Conservation (phyloP, 2,329 filamentous ascomycete species). For the Botrytis hyacinthi region DNA sequence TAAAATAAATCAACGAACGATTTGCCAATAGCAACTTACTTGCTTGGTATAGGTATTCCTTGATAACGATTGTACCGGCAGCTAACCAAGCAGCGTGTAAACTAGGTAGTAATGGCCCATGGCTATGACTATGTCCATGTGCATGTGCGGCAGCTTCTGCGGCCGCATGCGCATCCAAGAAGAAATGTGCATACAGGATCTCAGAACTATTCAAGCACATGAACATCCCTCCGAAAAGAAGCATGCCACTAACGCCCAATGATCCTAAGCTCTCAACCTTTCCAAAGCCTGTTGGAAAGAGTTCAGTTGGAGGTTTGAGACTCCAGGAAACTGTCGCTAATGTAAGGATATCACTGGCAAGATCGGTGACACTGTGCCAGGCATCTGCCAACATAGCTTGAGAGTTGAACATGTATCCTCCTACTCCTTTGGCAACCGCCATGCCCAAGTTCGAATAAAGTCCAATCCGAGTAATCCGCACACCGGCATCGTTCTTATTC, state of each 20-base stretch:
- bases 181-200: constrained; percentile 69
- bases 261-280: constrained; percentile 97
- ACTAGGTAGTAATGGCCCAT: constrained; percentile 68
- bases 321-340: constrained; percentile 94
- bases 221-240: constrained; percentile 84
- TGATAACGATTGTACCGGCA: constrained; percentile 82
- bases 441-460: constrained; percentile 88
- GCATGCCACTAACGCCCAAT: constrained; percentile 85
- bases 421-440: constrained; percentile 88
- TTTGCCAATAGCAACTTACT: constrained; percentile 60
- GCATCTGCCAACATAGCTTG: constrained; percentile 91
- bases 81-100: constrained; percentile 95
- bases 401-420: constrained; percentile 92
- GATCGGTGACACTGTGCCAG: constrained; percentile 91
- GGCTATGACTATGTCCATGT: constrained; percentile 63
- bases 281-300: constrained; percentile 88
- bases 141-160: constrained; percentile 53
- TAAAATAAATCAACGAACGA: not conserved
- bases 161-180: constrained; percentile 59
- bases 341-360: constrained; percentile 92
- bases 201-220: constrained; percentile 80
- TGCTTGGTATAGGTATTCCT: constrained; percentile 95
- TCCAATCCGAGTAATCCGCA: constrained; percentile 87
- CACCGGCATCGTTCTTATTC: constrained; percentile 88
- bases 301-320: constrained; percentile 75